Base-by-base conservation (phyloP, 2,329 filamentous ascomycete genomes). In the Trichoderma hamatum region DNA sequence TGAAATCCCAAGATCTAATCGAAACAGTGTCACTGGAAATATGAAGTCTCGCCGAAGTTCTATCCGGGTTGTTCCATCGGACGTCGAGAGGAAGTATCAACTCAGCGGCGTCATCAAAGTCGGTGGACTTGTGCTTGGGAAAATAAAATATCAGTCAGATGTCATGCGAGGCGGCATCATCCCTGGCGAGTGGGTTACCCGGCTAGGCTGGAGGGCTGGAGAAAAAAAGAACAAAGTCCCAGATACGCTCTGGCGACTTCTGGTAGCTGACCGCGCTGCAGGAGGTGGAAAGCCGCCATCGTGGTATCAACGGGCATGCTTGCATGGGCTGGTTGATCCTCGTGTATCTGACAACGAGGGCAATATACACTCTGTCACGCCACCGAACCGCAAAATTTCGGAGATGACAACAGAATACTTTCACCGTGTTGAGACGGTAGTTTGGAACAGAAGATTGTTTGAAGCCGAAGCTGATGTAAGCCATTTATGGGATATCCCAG, bases 111-210 rank as follows among this genome's bases (percentile, higher is more conserved):
- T 62, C 3, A 62, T 62, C 3, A 32, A 19, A 9, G 59, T 51
- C 14, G 16, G 36, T 5, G 59, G 59, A 14, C 19, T 62, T 49
- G 16, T 46, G 39, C 24, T 62, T 32, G 59, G 59, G 5, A 11
- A 30, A 14, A 62, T 62, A 5, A 62, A 11, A 16, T 19, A 32
- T 11, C 59, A 62, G 19, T 62, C 59, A 3, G 59, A 62, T n/a
- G 59, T 62, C n/a, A 49, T 62, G 36, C 59, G 59, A 11, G 59
- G 59, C 9, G 59, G 59, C 39, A 62, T 62, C 39, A 62, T 62
- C 28, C 59, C 59, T 16, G 59, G 59, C 24, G 59, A 62, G 3
- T 62, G 59, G 59, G 39, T 62, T 39, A 26, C 7, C 28, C 36
- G 59, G 21, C 36, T 62, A 36, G 59, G 59, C 36, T 62, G 59